These are phyloP conservation scores for Moesziomyces sp. DNA, from an alignment of 1,284 basidiomycete genomes.

Conservation along the genomic window DNA sequence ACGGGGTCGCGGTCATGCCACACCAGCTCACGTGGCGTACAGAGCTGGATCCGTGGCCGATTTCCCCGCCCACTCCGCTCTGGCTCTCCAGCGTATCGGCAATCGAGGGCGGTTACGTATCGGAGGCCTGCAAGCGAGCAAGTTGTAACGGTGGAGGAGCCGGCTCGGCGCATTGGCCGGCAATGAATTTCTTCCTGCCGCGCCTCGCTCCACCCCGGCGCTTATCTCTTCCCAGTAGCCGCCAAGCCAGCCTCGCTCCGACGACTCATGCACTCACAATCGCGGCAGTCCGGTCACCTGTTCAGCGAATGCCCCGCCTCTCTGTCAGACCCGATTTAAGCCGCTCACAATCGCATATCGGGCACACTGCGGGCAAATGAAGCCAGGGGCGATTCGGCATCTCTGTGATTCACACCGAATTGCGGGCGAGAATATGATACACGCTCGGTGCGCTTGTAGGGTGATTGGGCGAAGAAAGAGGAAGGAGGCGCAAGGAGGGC, in stretches of 20 bases:
- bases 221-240: neutral
- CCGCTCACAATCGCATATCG: neutral
- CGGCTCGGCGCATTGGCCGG: neutral
- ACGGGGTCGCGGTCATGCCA: neutral
- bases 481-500: neutral
- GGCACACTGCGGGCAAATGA: neutral
- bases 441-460: neutral
- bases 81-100: neutral
- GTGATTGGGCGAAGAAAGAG: neutral
- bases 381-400: neutral
- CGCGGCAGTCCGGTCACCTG: no score
- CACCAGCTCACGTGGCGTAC: neutral
- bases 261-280: neutral
- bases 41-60: neutral
- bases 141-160: neutral
- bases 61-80: neutral
- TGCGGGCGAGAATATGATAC: neutral
- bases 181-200: neutral
- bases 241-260: neutral
- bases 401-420: neutral
- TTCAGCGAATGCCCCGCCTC: no score
- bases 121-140: neutral
- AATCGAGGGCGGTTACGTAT: neutral
- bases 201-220: no score
- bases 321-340: neutral